These are phyloP conservation scores for Aspergillus flavus DNA, from an alignment of 2,329 filamentous ascomycete species.

Conservation along the genomic window DNA sequence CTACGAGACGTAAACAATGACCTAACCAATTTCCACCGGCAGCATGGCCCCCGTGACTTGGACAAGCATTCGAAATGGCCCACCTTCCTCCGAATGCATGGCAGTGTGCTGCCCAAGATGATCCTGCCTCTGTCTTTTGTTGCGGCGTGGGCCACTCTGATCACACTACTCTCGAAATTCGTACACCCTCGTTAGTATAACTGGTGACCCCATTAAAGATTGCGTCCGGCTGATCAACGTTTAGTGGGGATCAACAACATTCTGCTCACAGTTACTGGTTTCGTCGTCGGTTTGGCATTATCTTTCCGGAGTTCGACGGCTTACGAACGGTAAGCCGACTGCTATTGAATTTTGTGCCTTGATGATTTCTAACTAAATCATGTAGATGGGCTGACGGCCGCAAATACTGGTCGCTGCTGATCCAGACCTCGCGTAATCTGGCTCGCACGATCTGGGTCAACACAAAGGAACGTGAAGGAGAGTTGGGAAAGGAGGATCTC, in stretches of 20 bases:
- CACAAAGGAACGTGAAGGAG: slow-evolving; percentile 60
- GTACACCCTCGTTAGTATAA: slow-evolving; percentile 42
- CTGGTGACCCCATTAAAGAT: background rate
- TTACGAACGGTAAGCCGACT: slow-evolving; percentile 62
- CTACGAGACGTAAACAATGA: background rate
- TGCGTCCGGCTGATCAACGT: slow-evolving; percentile 13
- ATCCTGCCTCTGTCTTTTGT: slow-evolving; percentile 68
- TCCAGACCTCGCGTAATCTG: slow-evolving; percentile 59
- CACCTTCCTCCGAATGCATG: slow-evolving; percentile 73
- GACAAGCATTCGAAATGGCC: slow-evolving; percentile 76
- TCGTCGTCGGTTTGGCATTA: slow-evolving; percentile 76
- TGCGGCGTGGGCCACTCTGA: slow-evolving; percentile 65
- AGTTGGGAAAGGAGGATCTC: slow-evolving; percentile 65
- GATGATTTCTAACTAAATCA: background rate
- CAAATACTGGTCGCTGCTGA: slow-evolving; percentile 63
- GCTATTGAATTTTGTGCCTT: too few relatives aligned
- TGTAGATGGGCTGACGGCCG: slow-evolving; percentile 62
- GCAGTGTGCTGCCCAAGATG: slow-evolving; percentile 74
- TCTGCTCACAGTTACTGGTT: slow-evolving; percentile 75
- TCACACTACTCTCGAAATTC: slow-evolving; percentile 59
- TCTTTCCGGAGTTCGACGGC: slow-evolving; percentile 77
- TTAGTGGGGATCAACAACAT: slow-evolving; percentile 64
- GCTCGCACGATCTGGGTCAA: slow-evolving; percentile 83
- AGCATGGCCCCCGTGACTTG: slow-evolving; percentile 63
- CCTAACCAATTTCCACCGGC: slow-evolving; percentile 10